Percentiles rank a stretch among this genome's conserved stretches.
These are phyloP conservation scores for Lanmaoa rubissima DNA, from an alignment of 768 basidiomycete genomes.

Conservation along the genomic window DNA sequence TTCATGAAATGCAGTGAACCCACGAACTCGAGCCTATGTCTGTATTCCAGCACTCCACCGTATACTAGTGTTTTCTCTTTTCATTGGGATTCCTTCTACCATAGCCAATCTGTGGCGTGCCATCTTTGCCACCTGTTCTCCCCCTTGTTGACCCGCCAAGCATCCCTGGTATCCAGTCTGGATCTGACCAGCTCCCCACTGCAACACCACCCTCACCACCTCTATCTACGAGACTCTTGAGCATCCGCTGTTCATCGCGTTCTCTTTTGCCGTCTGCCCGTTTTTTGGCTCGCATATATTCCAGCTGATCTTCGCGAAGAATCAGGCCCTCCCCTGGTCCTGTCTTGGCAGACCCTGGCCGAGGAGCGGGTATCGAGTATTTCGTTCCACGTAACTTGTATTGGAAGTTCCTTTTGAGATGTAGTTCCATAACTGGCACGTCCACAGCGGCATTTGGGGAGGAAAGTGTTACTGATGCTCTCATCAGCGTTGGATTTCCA, in stretches of 20 bases:
- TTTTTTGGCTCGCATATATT: slow-evolving; percentile 83
- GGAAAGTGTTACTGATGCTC: slow-evolving; percentile 86
- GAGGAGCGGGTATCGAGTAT: slow-evolving; percentile 90
- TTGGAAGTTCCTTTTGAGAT: slow-evolving; percentile 95
- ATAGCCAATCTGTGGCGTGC: slow-evolving; percentile 81
- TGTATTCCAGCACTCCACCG: slow-evolving; percentile 16
- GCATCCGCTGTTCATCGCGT: slow-evolving; percentile 69
- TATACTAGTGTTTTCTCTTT: slow-evolving; percentile 47
- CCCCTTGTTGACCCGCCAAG: slow-evolving; percentile 72
- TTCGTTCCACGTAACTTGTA: slow-evolving; percentile 89
- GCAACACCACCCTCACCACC: slow-evolving; percentile 49
- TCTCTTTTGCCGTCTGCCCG: slow-evolving; percentile 67
- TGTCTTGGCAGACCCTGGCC: slow-evolving; percentile 82
- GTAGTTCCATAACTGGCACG: slow-evolving; percentile 75
- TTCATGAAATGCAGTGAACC: slow-evolving; percentile 38
- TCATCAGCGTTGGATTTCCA: slow-evolving; percentile 86
- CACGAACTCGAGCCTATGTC: neutral
- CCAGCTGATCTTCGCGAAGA: slow-evolving; percentile 88
- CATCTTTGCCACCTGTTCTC: slow-evolving; percentile 50
- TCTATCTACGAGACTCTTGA: slow-evolving; percentile 57
- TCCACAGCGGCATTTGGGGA: slow-evolving; percentile 58
- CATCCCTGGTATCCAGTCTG: slow-evolving; percentile 90
- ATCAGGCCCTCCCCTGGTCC: slow-evolving; percentile 82
- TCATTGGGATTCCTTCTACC: slow-evolving; percentile 92
- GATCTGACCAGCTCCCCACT: slow-evolving; percentile 89